Conservation (phyloP, 139 green algal species). For the Chlorella sp. region DNA sequence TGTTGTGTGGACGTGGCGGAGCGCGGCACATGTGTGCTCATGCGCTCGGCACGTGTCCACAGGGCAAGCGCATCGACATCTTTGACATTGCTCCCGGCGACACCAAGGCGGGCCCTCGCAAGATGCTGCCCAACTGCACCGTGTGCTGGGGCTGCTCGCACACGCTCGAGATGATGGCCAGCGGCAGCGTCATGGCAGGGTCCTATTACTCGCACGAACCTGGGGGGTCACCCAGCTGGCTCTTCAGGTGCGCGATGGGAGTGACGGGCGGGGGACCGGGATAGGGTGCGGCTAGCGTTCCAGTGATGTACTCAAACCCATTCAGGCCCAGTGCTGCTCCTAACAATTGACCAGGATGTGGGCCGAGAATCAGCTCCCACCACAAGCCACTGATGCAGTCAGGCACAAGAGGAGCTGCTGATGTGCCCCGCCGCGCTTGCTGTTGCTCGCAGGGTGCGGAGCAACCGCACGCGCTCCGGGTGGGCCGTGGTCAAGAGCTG, state of each 20-base stretch:
- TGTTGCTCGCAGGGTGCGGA: constrained; percentile 20
- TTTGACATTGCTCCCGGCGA: constrained; percentile 19
- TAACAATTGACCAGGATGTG: no score
- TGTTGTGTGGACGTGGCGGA: no score
- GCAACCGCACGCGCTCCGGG: constrained; percentile 22
- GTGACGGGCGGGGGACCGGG: no score
- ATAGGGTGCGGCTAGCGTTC: no score
- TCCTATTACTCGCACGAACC: constrained; percentile 42
- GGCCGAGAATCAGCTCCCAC: no score
- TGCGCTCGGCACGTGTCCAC: no score
- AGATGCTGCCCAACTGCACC: constrained; percentile 33
- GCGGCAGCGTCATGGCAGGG: constrained; percentile 19
- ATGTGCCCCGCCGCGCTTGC: no score
- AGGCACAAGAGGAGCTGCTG: no score
- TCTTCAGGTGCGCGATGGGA: constrained; percentile 29
- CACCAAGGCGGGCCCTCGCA: constrained; percentile 7
- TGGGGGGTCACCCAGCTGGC: constrained; percentile 34
- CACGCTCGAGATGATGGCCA: constrained; percentile 39
- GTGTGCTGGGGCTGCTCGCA: constrained; percentile 36
- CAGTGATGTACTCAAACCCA: no score
- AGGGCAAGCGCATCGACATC: constrained; percentile 23
- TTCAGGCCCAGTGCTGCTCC: no score
- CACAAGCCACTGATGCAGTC: no score
- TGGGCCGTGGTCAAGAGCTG: constrained; percentile 38
- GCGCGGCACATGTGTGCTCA: no score